phyloP scores from a whole-genome alignment of 305 asterid genomes.

The Fraxinus nigra region DNA sequence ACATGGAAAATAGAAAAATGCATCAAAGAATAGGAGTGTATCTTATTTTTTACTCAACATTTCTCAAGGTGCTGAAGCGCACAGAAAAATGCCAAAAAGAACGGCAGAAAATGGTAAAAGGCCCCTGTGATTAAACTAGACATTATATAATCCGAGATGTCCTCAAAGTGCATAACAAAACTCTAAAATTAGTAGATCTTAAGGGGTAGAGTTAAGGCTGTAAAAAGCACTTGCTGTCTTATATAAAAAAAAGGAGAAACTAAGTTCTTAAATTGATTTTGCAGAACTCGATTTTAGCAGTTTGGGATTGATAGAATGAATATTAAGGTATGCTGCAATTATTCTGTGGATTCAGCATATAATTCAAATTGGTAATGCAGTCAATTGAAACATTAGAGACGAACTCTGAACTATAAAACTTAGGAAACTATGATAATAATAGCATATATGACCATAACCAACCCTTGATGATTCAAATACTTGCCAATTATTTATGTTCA shows the following conservation, averaged over 20 bases:
- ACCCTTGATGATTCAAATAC: background rate
- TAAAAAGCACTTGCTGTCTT: background rate
- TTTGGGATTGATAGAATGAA: background rate
- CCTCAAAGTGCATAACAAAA: background rate
- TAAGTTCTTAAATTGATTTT: background rate
- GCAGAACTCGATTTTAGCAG: background rate
- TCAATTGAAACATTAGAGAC: background rate
- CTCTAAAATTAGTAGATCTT: background rate
- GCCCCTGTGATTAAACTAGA: background rate
- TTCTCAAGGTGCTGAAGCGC: background rate
- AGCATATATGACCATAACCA: background rate
- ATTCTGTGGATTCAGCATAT: background rate
- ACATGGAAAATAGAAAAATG: background rate
- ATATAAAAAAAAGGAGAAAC: background rate
- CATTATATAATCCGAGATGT: background rate
- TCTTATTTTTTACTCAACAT: background rate
- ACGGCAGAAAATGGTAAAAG: background rate
- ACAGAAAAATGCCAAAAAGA: background rate
- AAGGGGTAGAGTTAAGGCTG: background rate
- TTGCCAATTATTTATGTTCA: background rate
- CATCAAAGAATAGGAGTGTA: background rate
- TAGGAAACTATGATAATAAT: background rate
- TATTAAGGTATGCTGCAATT: background rate
- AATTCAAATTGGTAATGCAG: background rate
- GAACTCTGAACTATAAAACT: background rate